Base-by-base conservation (phyloP, 2,329 filamentous ascomycete species). In the Diaporthe eres region DNA sequence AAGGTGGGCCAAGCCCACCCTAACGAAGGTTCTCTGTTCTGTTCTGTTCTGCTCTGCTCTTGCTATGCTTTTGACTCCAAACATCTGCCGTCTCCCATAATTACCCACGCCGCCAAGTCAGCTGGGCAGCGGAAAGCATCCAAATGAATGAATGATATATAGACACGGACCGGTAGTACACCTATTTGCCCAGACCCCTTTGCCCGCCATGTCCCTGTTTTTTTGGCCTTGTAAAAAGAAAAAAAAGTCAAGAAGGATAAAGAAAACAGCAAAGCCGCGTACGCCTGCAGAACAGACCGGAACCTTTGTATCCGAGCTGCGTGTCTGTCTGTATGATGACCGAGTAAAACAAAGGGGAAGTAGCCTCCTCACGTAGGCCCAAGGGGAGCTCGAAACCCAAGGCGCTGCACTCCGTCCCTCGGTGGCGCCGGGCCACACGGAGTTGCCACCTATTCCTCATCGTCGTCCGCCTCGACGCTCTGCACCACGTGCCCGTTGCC, bases 121-220 rank as follows among this genome's bases (percentile, higher is more conserved):
- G 42, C 17, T 17, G 61, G 25, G 37, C 17, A 34, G 39, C 15
- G 37, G 15, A 72, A 47, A 19, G 17, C 39, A 53, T 51, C 63
- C 55, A 72, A 72, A 67, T 47, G 74, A 72, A 67, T 75, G 74
- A 67, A 75, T 72, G 74, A 71, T 75, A 75, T 72, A 72, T 65
- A 63, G 42, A 71, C 42, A 71, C 51, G 55, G 58, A 75, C 61
- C 57, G 55, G 57, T 67, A 53, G 47, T 72, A 72, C 58, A 67
- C 68, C 49, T 28, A 28, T 72, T 55, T 28, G 44, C 65, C 63
- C 65, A 70, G 49, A 70, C 65, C 47, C 53, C 53, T 34, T 58
- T 42, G 39, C 58, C 57, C 44, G 13, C 58, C 67, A 49, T 25
- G n/a, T 37, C 58, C 57, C 68, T 57, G 13, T 72, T 65, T 44